A percentile compares a stretch with the other conserved stretches of the same genome.
Conservation (phyloP, 2,329 filamentous ascomycete genomes). For the Trichoderma aggressivum region DNA sequence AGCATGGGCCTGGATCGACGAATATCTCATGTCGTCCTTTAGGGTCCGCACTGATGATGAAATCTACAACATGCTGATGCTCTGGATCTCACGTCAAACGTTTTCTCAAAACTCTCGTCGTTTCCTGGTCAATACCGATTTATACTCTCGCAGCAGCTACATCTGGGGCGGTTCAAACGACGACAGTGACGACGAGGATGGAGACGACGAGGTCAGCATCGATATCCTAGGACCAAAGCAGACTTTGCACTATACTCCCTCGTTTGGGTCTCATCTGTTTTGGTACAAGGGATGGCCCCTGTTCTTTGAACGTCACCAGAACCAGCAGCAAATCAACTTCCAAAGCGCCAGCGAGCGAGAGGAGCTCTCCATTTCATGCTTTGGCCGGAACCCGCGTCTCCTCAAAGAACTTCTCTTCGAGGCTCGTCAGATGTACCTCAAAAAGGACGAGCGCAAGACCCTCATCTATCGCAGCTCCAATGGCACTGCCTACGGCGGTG, state of each 20-base stretch:
- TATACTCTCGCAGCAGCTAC: slow-evolving; percentile 51
- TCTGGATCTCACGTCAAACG: slow-evolving; percentile 61
- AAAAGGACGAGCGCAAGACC: slow-evolving; percentile 60
- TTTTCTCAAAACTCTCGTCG: slow-evolving; percentile 58
- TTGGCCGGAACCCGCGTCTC: slow-evolving; percentile 57
- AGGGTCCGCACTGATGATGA: slow-evolving; percentile 68
- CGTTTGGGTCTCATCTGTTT: slow-evolving; percentile 65
- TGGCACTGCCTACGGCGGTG: slow-evolving; percentile 36
- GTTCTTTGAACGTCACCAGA: slow-evolving; percentile 53
- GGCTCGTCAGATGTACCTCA: slow-evolving; percentile 52
- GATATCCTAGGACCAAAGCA: slow-evolving; percentile 41
- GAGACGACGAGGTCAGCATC: slow-evolving; percentile 30
- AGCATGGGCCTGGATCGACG: slow-evolving; percentile 46
- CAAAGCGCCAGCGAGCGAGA: slow-evolving; percentile 51
- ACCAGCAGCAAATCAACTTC: slow-evolving; percentile 41
- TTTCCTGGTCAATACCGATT: slow-evolving; percentile 63
- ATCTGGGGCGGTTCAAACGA: slow-evolving; percentile 48
- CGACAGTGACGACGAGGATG: slow-evolving; percentile 38
- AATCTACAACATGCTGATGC: slow-evolving; percentile 69
- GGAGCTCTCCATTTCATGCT: slow-evolving; percentile 58
- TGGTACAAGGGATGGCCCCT: slow-evolving; percentile 60
- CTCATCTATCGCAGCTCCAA: slow-evolving; percentile 60
- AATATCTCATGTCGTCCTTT: slow-evolving; percentile 61
- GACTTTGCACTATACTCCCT: slow-evolving; percentile 60
- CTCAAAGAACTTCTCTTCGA: slow-evolving; percentile 62